Evolutionary conservation across 805 yeast species (phyloP), one percentile per base, ranked within the genome.

Genomic region (Nakazawaea wickerhamii): DNA sequence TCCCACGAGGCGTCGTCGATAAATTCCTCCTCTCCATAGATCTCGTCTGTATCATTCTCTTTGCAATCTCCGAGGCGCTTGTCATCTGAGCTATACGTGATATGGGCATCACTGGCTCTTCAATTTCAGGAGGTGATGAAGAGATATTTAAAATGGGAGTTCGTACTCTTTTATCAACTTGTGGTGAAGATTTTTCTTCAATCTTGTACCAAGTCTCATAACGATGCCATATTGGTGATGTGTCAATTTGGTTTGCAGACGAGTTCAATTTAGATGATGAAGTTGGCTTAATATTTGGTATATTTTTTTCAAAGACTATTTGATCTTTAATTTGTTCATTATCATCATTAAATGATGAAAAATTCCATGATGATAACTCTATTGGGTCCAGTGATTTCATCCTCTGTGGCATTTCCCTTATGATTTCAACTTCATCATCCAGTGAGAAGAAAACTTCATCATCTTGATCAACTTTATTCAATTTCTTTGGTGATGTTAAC

Each of bases 141-240:
- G 38, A 26, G 8, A 36, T 13, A 11, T 36, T 13, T 23, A 33
- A 20, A 4, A 34, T 21, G 11, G 43, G 43, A 1, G 27, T 40
- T 33, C 21, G 19, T 7, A 25, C 9, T 26, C 13, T 40, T 13
- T 11, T 26, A 15, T 18, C 13, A 13, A 39, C 20, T 4, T 22
- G 37, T 4, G 36, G 36, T 10, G 42, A 39, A 4, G 36, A 30
- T 13, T n/a, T 17, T 14, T 31, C 14, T 18, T 22, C 27, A 22
- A 39, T 37, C 10, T 39, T 39, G 8, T 13, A 18, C 42, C 42
- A 39, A 6, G 42, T 39, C 21, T 39, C 42, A 25, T 30, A 28
- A 5, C 42, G 21, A 32, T 39, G 42, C 42, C 42, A 39, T 18
- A 32, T 23, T 8, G 42, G 42, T 3, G 42, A 39, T n/a, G 37